These are phyloP conservation scores for Pichia californica DNA, from an alignment of 805 yeast species.

Conservation along the genomic window DNA sequence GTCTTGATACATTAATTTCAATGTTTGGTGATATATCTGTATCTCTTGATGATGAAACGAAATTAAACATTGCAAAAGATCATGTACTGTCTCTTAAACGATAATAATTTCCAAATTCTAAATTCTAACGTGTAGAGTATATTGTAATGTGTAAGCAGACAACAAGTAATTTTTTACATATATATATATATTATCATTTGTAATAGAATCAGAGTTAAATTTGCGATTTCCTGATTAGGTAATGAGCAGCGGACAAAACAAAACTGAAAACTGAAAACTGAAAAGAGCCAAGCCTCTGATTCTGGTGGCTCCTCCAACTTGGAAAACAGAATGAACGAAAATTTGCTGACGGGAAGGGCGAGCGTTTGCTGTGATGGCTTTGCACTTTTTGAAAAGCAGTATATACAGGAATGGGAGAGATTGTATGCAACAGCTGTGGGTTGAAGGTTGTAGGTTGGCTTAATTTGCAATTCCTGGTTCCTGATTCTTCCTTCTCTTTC, in stretches of 20 bases:
- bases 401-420: too few relatives aligned
- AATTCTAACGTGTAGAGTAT: too few relatives aligned
- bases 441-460: too few relatives aligned
- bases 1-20: not conserved
- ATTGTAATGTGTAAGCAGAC: too few relatives aligned
- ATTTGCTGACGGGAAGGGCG: not conserved
- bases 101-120: too few relatives aligned
- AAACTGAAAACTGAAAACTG: not conserved
- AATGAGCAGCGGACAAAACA: too few relatives aligned
- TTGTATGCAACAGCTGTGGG: too few relatives aligned
- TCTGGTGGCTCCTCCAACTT: conserved; percentile 4
- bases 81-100: not conserved
- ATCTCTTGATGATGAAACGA: not conserved
- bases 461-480: not conserved
- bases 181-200: too few relatives aligned
- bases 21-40: not conserved
- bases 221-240: too few relatives aligned
- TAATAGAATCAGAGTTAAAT: too few relatives aligned
- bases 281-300: conserved; percentile 3
- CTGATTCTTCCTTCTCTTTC: not conserved
- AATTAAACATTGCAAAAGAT: not conserved
- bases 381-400: conserved; percentile 5
- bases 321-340: not conserved
- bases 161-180: too few relatives aligned
- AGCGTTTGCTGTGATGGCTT: not conserved